Evolutionary conservation across 176 grass and related monocot species (phyloP).

Genomic region (Cymbopogon citratus): DNA sequence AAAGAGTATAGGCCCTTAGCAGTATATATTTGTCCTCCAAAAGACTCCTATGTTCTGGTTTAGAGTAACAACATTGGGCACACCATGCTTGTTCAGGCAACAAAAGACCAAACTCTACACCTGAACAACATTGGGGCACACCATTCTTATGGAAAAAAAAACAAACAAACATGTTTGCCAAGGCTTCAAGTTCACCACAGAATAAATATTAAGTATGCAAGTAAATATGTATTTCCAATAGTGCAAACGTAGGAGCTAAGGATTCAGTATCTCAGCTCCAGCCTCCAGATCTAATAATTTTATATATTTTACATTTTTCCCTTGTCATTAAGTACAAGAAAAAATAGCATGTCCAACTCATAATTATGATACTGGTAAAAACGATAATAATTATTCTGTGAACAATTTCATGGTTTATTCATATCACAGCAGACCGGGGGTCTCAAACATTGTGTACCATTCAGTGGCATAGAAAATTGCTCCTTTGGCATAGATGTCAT

Average conservation of each 20-base stretch:
- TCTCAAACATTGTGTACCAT: background rate
- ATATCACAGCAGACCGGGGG: background rate
- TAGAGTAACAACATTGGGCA: too few relatives aligned
- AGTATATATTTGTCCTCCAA: background rate
- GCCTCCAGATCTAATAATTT: background rate
- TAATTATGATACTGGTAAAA: background rate
- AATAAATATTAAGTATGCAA: background rate
- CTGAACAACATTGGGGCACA: too few relatives aligned
- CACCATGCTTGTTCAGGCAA: too few relatives aligned
- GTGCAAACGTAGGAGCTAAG: background rate
- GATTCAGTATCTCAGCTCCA: background rate
- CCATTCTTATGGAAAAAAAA: too few relatives aligned
- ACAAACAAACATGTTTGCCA: background rate
- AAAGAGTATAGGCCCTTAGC: background rate
- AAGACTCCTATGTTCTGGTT: background rate
- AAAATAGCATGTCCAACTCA: background rate
- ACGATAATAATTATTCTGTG: background rate
- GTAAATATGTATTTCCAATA: background rate
- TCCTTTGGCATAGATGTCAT: background rate
- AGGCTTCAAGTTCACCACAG: background rate
- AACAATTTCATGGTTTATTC: background rate
- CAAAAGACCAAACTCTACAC: background rate
- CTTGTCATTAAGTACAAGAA: background rate
- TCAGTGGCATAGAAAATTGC: background rate
- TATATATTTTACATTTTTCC: background rate